These are phyloP conservation scores for Pleurotus citrinopileatus DNA, from an alignment of 768 basidiomycete species.

Conservation along the genomic window DNA sequence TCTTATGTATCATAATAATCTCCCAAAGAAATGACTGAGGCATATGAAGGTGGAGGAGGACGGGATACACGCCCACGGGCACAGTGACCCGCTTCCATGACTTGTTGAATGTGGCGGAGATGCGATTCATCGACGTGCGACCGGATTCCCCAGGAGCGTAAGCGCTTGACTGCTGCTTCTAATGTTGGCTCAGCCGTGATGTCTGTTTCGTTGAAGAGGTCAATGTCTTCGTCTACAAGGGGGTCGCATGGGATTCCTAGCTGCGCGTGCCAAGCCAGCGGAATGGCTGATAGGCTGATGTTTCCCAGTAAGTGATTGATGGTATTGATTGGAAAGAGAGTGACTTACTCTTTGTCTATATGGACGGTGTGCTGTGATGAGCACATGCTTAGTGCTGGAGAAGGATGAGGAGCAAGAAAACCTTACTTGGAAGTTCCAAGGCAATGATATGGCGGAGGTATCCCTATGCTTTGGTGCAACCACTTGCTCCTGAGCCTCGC, in stretches of 20 bases:
- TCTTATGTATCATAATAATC: no score
- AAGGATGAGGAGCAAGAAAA: not conserved
- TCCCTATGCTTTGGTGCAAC: not conserved
- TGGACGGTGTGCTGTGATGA: not conserved
- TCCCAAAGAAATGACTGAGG: no score
- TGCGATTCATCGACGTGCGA: not conserved
- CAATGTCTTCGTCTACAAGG: not conserved
- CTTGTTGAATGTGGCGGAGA: not conserved
- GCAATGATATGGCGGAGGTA: not conserved
- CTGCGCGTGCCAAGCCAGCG: not conserved
- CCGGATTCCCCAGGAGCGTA: not conserved
- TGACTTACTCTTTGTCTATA: not conserved
- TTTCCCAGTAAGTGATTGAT: not conserved
- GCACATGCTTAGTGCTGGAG: not conserved
- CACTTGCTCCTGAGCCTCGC: not conserved
- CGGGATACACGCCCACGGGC: not conserved
- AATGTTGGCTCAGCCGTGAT: not conserved
- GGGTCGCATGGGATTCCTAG: not conserved
- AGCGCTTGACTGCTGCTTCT: not conserved
- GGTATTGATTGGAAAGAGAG: not conserved
- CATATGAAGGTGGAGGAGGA: not conserved
- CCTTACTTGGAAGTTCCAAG: not conserved
- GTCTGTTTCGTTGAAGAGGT: not conserved
- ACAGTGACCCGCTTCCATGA: constrained; percentile 6
- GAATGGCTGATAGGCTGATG: not conserved